Base-by-base conservation (phyloP, 78 protist species). In the Polysphondylium violaceum region DNA sequence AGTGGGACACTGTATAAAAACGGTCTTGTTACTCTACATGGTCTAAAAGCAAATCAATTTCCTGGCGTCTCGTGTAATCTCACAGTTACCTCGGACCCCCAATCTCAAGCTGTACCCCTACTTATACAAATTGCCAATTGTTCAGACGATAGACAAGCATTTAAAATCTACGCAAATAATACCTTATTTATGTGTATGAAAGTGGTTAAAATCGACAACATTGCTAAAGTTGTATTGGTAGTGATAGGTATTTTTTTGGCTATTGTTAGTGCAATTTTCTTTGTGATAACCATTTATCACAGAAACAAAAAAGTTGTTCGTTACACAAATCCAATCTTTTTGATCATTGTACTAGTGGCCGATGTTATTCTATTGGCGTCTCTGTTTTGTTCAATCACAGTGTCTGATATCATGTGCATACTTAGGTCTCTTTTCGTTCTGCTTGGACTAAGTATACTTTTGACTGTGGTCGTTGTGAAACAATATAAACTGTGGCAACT, bases 401-500 rank as follows among this genome's bases (percentile, higher is more conserved):
- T 40, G 2, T 29, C 51, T 5, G 2, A 17, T 6, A 29, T 65
- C 11, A 29, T 51, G 11, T 65, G 73, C 40, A 16, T 29, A n/a
- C 16, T 65, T 9, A 38, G 51, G 21, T 12, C 53, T 38, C 21
- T 65, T 9, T 8, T 65, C 17, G 12, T 65, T 1, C 73, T 51
- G 0, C 40, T 65, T 33, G 73, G 53, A 21, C 8, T 38, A 29
- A 51, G 73, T 3, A 38, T 38, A 2, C 21, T 65, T 8, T 65
- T 65, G 2, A 65, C 53, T 0, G 6, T 65, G 17, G 43, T 36
- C 4, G 12, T 72, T 25, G 6, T 72, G 3, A 72, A 72, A 33
- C 78, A 72, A 50, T 50, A 50, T 31, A 44, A 31, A 72, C 44
- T 72, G 16, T 72, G 31, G 44, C 23, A 40, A 50, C 16, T 72